Evolutionary conservation across 2,329 filamentous ascomycete genomes (phyloP), one percentile per base, ranked within the genome.

Genomic region (Colletotrichum siamense): DNA sequence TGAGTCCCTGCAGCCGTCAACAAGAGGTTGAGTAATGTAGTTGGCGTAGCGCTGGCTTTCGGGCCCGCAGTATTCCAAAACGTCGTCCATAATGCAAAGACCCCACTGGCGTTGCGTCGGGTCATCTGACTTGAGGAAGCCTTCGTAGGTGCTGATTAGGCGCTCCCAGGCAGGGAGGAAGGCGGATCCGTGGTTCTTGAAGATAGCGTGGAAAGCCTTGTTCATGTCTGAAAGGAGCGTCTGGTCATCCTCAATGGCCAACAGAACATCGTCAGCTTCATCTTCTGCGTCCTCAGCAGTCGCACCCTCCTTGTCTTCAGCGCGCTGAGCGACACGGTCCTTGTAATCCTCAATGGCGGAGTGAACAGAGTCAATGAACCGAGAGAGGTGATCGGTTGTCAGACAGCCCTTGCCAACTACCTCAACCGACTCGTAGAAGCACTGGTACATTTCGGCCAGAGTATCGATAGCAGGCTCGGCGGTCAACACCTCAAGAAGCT

Each of bases 141-240:
- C 90, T 80, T 96, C 93, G 84, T 99, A 99, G 72, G 95, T 98
- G 13, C 91, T 88, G 84, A 98, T 92, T 28, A 99, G 90, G 69
- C 92, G 92, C 83, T 98, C 95, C 96, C 96, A 99, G 57, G 95
- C 89, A 7, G 93, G 94, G 70, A 99, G 90, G 89, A 99, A 99
- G 13, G 91, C 88, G 12, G 92, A 90, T 28, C 95, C 95, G 83
- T 98, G 96, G 87, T 98, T 96, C 89, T 99, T 99, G 91, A 99
- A 99, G 79, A 99, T 95, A 77, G 96, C 96, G 86, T 99, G 97
- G 91, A 98, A 99, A 1, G 97, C 96, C 89, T 99, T 99, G 92
- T 99, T 99, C 97, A 99, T 99, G 83, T 99, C 97, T 3, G 96
- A 98, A 59, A 99, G 91, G 22, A 99, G 90, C 26, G 96, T 98